Base-by-base conservation (phyloP, 768 basidiomycete genomes). In the Dictyophora rubrovolvata region DNA sequence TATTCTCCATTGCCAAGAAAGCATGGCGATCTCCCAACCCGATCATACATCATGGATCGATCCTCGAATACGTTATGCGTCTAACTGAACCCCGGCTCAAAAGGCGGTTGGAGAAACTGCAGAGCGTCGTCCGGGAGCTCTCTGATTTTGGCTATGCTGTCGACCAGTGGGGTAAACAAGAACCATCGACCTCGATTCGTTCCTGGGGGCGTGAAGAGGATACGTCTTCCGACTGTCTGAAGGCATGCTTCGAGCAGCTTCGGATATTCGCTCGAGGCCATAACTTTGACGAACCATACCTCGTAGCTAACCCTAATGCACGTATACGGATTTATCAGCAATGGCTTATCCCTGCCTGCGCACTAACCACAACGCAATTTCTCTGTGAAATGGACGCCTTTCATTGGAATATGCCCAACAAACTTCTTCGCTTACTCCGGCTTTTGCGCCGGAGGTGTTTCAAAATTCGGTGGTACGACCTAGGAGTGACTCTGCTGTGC, bases 391-490 rank as follows among this genome's bases (percentile, higher is more conserved):
- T 59, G 9, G 57, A 59, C 20, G 23, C 52, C 10, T 18, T 22
- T 8, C 48, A 51, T 12, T 51, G 49, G 22, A 14, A 28, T 10
- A 47, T 52, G 18, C 22, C 57, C 10, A 11, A 18, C 16, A 12
- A 53, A 20, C 28, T 53, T 12, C 35, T 59, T 17, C 12, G 28
- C 4, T 36, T n/a, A 21, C 21, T 59, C 5, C 20, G 50, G 14
- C 48, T 18, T 17, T 51, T 59, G n/a, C 48, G 57, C 28, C 57
- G 57, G 34, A 48, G 57, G 5, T 59, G 57, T 28, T 28, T 59
- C 14, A 59, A 59, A 47, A 8, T 59, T 7, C 50, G 57, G 28
- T 59, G 57, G 49, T 59, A 59, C 33, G 57, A 59, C 7, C 18
- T 59, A 36, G 57, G 57, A 21, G 48, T 52, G 3, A 34, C 36